Conservation (phyloP, 257 asterid genomes). For the Cruciata laevipes region DNA sequence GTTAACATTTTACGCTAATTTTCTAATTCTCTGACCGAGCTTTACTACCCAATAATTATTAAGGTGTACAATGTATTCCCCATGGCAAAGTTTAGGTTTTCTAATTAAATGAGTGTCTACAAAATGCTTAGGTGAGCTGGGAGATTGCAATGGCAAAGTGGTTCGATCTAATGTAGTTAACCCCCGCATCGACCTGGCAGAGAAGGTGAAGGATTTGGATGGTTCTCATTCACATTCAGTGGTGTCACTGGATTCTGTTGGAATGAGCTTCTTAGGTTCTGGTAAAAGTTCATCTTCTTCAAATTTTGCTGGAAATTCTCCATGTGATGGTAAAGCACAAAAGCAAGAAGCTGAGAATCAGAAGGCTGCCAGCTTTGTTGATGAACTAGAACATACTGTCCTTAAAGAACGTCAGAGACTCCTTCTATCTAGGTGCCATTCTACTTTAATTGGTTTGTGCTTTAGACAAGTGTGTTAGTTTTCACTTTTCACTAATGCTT, state of each 20-base stretch:
- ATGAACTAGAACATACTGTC: constrained; percentile 54
- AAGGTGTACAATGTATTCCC: neutral
- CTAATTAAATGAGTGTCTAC: neutral
- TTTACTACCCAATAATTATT: constrained; percentile 4
- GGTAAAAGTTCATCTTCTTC: constrained; percentile 21
- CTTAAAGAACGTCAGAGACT: constrained; percentile 50
- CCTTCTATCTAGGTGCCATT: constrained; percentile 49
- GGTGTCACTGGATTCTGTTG: constrained; percentile 11
- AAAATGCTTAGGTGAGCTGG: constrained; percentile 24
- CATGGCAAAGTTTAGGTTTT: neutral
- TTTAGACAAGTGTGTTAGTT: neutral
- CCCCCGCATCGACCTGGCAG: constrained; percentile 16
- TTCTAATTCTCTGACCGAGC: neutral
- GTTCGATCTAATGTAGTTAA: constrained; percentile 9
- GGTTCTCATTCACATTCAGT: constrained; percentile 13
- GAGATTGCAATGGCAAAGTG: constrained; percentile 3
- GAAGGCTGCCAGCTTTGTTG: constrained; percentile 26
- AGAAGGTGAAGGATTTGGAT: constrained; percentile 18
- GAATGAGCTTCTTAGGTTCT: constrained; percentile 28
- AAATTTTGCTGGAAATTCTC: constrained; percentile 17
- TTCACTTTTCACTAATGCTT: neutral
- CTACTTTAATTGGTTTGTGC: constrained; percentile 9
- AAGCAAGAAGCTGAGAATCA: constrained; percentile 27
- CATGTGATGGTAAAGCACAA: constrained; percentile 18
- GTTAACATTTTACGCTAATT: constrained; percentile 23